Evolutionary conservation across 805 yeast genomes (phyloP), one percentile per base, ranked within the genome.

Genomic region (Suhomyces sp.): DNA sequence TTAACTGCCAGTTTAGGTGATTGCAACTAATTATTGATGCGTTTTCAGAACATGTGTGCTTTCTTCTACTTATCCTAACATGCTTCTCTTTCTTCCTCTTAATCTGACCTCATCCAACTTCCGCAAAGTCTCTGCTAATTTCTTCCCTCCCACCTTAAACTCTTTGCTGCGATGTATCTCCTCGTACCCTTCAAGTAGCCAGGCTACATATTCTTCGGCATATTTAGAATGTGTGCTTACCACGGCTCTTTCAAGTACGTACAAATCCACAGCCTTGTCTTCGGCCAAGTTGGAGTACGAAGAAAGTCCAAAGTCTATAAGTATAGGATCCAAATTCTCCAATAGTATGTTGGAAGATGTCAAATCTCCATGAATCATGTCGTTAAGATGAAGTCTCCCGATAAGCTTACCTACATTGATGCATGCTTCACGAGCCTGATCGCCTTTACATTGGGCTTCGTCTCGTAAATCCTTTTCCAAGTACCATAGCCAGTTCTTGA

Each of bases 191-290:
- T 83, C 79, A 55, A 92, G 70, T 5, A 91, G 62, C 91, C 93
- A 86, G 42, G 71, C 67, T 60, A 82, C 85, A 66, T 91, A 91
- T 44, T 67, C 61, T 1, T 77, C 79, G 1, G 96, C 78, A 62
- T 80, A 81, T 5, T 78, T 77, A 0, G 98, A 93, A 69, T 94
- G 99, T 1, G 99, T 94, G 59, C 97, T 89, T 29, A 83, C 72
- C 17, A 94, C 80, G 0, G 99, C 98, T 61, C 98, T 76, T 69
- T 94, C 99, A 55, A 94, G 71, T 9, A 94, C 98, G 62, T 94
- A 94, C 54, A 94, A 69, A 68, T 94, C 99, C n/a, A 94, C 99
- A 3, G 98, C 98, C 68, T 90, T 91, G 63, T 93, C 98, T 62
- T 94, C 99, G 0, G 88, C 80, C 56, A 90, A 66, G 1, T 79